These are phyloP conservation scores for Clitopilus passeckerianus DNA, from an alignment of 768 basidiomycete genomes.

Conservation along the genomic window DNA sequence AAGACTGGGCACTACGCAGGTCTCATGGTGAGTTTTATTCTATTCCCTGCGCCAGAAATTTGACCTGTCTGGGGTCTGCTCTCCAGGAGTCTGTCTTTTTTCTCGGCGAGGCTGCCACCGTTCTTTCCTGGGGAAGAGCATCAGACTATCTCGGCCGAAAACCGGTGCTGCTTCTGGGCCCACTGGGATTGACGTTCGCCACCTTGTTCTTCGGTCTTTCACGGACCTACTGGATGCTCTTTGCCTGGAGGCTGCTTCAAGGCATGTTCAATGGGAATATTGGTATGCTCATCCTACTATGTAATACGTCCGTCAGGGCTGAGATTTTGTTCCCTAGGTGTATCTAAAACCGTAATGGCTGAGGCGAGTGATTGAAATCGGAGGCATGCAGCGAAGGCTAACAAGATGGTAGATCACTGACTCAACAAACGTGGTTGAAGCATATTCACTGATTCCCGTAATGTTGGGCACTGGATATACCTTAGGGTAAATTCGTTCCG, in stretches of 20 bases:
- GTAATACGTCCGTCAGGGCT: not conserved
- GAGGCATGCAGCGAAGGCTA: not conserved
- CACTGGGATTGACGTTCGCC: constrained; percentile 22
- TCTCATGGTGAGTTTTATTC: constrained; percentile 28
- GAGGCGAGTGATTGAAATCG: not conserved
- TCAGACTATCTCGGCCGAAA: constrained; percentile 31
- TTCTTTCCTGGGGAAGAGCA: constrained; percentile 25
- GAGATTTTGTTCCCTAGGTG: not conserved
- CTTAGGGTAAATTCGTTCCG: constrained; percentile 13
- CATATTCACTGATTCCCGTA: constrained; percentile 14
- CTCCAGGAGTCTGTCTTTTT: constrained; percentile 33
- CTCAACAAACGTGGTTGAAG: constrained; percentile 12
- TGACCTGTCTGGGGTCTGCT: not conserved
- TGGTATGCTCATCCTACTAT: constrained; percentile 12
- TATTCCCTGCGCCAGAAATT: constrained; percentile 25
- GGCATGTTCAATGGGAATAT: constrained; percentile 37
- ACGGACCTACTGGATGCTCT: constrained; percentile 21
- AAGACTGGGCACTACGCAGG: constrained; percentile 41
- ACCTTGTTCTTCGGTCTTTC: constrained; percentile 29
- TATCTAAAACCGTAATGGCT: not conserved
- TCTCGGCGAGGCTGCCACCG: constrained; percentile 26
- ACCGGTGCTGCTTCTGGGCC: constrained; percentile 28
- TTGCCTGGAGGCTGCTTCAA: constrained; percentile 22
- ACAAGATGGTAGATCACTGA: constrained; percentile 11
- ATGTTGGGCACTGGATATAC: constrained; percentile 21